Evolutionary conservation across 1,284 basidiomycete species (phyloP), one percentile per base, ranked within the genome.

Genomic region (Cutaneotrichosporon arboriforme): DNA sequence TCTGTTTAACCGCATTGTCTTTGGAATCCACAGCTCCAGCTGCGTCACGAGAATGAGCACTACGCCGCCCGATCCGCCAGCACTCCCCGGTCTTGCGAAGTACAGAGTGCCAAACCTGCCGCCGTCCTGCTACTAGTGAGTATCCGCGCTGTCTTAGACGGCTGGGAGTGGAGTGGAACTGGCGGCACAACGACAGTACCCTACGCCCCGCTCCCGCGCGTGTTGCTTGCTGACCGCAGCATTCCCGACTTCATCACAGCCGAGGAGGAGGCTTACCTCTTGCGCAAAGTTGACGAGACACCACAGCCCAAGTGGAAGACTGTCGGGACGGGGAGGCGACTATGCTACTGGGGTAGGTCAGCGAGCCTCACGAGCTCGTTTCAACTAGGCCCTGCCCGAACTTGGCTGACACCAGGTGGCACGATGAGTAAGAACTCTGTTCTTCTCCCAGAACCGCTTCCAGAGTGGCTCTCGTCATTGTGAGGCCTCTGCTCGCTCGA

Each of bases 261-360:
- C 55, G 82, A 85, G 18, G 91, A 96, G 74, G 90, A 96, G 67
- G 76, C 76, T 39, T 87, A 86, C 66, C 74, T 94, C 22, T 76
- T 87, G 54, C 79, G 83, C 52, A 90, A 90, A 80, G 86, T 92
- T 52, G 70, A 77, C 31, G 84, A 85, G 65, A 83, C 85, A 1
- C 87, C 88, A n/a, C 83, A 81, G 64, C 84, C 83, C 9, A 88
- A 84, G 70, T 94, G 90, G 90, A 90, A 85, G 71, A 80, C 80
- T n/a, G 79, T 92, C 17, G 66, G 64, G 1, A 80, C 82, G 4
- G 89, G 89, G 59, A 78, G 89, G 66, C 81, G 89, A 58, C 67
- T 89, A 48, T 87, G 88, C 66, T 79, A 85, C 62, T 87, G 85
- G 84, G 88, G 88, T 86, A 58, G 65, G 80, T 61, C 20, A 13